Evolutionary conservation across 148 eudicot species (phyloP).

Genomic region (Vaccinium myrtillus): DNA sequence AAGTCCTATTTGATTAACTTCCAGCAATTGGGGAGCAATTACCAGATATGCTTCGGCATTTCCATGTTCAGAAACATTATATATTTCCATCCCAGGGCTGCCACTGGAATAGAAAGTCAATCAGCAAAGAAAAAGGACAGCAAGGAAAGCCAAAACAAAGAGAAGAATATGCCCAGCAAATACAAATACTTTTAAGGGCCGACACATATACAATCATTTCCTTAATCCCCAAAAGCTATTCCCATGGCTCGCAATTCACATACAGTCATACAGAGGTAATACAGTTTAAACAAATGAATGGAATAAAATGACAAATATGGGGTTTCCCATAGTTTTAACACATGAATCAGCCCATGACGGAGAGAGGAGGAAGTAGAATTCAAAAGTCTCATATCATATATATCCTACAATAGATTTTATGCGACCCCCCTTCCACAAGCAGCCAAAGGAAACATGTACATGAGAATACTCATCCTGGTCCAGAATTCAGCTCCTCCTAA

Average conservation of each 20-base stretch:
- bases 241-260: too few relatives aligned
- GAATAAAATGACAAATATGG: not conserved
- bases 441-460: not conserved
- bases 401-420: not conserved
- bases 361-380: not conserved
- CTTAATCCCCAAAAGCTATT: not conserved
- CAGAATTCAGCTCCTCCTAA: not conserved
- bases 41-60: constrained; percentile 53
- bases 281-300: not conserved
- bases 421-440: not conserved
- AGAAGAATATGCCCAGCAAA: not conserved
- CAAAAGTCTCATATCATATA: not conserved
- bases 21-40: constrained; percentile 5
- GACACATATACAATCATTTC: not conserved
- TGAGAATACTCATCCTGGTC: constrained; percentile 6
- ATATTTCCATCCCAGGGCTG: constrained; percentile 48
- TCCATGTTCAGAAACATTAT: constrained; percentile 47
- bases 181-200: not conserved
- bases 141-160: not conserved
- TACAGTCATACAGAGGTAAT: not conserved
- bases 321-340: not conserved
- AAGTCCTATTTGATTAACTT: not conserved
- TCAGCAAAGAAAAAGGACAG: not conserved
- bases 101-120: constrained; percentile 19
- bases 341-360: not conserved